phyloP scores from a whole-genome alignment of 2,329 filamentous ascomycete species.

The Dendryphion nanum region DNA sequence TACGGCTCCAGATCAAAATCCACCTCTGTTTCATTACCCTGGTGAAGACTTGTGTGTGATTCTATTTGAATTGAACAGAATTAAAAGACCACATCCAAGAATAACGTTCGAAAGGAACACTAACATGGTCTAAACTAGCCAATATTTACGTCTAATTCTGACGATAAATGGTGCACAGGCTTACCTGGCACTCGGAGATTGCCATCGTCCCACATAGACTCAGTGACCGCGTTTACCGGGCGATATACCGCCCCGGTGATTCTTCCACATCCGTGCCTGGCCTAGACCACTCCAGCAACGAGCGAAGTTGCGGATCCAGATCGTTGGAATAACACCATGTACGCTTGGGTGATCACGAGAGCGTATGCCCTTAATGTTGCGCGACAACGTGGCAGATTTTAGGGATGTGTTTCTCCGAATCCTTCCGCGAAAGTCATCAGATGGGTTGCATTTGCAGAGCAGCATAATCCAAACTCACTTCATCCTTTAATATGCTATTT shows the following conservation, averaged over 20 bases:
- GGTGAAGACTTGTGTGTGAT: neutral
- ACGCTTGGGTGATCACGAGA: neutral
- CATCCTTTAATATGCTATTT: neutral
- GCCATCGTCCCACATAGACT: neutral
- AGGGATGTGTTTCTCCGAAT: neutral
- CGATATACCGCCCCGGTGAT: neutral
- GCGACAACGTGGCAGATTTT: neutral
- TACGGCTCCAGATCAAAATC: too few relatives aligned
- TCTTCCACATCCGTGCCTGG: neutral
- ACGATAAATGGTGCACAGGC: neutral
- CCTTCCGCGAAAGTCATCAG: neutral
- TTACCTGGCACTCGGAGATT: neutral
- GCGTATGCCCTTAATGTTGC: neutral
- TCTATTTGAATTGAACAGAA: neutral
- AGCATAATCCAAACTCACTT: neutral
- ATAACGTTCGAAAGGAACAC: neutral
- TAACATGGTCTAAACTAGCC: neutral
- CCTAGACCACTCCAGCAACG: neutral
- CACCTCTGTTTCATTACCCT: too few relatives aligned
- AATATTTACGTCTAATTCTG: neutral
- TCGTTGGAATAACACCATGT: neutral
- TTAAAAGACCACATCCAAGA: neutral
- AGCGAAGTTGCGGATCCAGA: neutral
- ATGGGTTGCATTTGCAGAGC: slow-evolving; percentile 1
- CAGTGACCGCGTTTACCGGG: neutral